Conservation (phyloP, 306 rosid species). For the Corylus heterophylla region DNA sequence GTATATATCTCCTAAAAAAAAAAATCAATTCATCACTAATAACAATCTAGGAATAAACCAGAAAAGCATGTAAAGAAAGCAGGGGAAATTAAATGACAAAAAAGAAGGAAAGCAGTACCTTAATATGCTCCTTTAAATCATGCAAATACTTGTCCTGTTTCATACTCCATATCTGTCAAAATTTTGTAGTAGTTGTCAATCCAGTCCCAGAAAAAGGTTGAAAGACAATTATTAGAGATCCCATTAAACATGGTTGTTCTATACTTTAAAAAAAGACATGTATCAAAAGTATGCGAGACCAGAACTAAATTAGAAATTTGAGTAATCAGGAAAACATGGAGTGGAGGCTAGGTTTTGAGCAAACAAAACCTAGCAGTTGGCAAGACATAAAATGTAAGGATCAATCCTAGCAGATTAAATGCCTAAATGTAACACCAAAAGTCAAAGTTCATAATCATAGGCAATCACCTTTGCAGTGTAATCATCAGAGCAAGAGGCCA, state of each 20-base stretch:
- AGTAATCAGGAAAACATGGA: no score
- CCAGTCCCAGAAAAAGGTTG: background rate
- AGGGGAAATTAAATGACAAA: background rate
- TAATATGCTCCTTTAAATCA: conserved; percentile 86
- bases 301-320: no score
- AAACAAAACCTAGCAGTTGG: background rate
- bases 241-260: background rate
- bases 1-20: conserved; percentile 80
- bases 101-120: conserved; percentile 44
- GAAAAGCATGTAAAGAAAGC: background rate
- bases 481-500: conserved; percentile 98
- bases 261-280: background rate
- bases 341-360: no score
- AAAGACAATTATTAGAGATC: background rate
- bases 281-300: background rate
- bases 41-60: conserved; percentile 9
- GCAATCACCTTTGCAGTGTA: conserved; percentile 76
- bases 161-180: conserved; percentile 83
- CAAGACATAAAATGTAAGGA: background rate
- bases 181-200: background rate
- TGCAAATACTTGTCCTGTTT: conserved; percentile 81
- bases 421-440: background rate
- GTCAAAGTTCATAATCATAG: background rate
- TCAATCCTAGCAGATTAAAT: background rate
- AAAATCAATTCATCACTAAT: conserved; percentile 13